Conservation (phyloP, 2,329 filamentous ascomycete genomes). For the Diaporthe velutina region DNA sequence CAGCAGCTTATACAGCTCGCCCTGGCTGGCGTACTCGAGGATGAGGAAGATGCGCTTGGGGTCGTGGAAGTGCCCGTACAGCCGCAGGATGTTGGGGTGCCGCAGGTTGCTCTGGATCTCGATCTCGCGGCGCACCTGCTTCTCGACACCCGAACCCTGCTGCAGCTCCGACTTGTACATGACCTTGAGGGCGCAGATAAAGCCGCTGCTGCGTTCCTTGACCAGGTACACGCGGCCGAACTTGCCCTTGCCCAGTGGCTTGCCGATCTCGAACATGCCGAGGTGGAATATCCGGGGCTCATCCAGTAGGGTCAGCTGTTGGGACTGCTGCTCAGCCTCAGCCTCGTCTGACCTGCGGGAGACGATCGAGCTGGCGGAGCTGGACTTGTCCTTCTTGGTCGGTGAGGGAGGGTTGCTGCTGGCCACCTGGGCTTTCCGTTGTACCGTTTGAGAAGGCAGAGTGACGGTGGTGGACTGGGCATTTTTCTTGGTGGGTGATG, state of each 20-base stretch:
- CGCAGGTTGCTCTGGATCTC: conserved; percentile 91
- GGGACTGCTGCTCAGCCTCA: conserved; percentile 64
- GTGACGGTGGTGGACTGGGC: conserved; percentile 68
- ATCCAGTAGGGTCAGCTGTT: conserved; percentile 60
- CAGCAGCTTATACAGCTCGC: conserved; percentile 90
- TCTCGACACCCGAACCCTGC: conserved; percentile 82
- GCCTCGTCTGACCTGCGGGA: conserved; percentile 62
- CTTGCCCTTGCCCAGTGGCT: conserved; percentile 87
- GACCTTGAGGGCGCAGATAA: conserved; percentile 89
- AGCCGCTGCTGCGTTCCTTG: conserved; percentile 81
- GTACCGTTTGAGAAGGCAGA: conserved; percentile 74
- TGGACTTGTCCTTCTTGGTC: conserved; percentile 62
- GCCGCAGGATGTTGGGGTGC: conserved; percentile 85
- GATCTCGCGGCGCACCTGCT: conserved; percentile 88
- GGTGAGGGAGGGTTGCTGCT: conserved; percentile 62
- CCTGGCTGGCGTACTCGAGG: conserved; percentile 87
- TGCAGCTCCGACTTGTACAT: conserved; percentile 87
- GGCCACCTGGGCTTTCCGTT: conserved; percentile 57
- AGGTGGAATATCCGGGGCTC: conserved; percentile 81
- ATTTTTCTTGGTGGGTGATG: conserved; percentile 39
- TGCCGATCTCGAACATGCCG: conserved; percentile 94
- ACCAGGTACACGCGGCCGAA: conserved; percentile 90
- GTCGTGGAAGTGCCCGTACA: conserved; percentile 92
- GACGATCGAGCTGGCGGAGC: conserved; percentile 48
- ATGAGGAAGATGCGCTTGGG: conserved; percentile 90